These are phyloP conservation scores for Imleria badia DNA, from an alignment of 768 basidiomycete genomes.

Conservation along the genomic window DNA sequence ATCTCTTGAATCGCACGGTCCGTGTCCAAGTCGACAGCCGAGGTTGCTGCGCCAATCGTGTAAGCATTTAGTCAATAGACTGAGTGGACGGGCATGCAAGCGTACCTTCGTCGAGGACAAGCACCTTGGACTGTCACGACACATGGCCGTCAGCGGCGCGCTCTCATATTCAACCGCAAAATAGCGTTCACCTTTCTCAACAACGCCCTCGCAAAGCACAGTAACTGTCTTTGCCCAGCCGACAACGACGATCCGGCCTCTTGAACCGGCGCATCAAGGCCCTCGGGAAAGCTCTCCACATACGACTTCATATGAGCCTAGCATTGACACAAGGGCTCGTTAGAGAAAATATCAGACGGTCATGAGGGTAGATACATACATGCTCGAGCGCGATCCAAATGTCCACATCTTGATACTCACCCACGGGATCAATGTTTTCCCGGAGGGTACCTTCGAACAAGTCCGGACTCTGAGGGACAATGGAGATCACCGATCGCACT, in stretches of 20 bases:
- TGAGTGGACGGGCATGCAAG: too few relatives aligned
- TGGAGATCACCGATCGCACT: constrained; percentile 77
- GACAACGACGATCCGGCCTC: constrained; percentile 84
- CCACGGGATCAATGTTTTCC: constrained; percentile 91
- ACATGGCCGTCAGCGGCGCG: not conserved
- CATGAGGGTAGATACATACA: constrained; percentile 27
- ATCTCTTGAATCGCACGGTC: constrained; percentile 88
- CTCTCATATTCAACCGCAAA: not conserved
- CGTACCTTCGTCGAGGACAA: constrained; percentile 90
- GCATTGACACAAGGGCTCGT: not conserved
- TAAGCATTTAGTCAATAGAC: too few relatives aligned
- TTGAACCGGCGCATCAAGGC: constrained; percentile 68
- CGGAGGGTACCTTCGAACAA: constrained; percentile 73
- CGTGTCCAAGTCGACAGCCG: constrained; percentile 88
- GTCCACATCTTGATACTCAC: constrained; percentile 68
- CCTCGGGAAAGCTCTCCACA: constrained; percentile 61
- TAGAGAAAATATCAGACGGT: not conserved
- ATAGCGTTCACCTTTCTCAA: constrained; percentile 57
- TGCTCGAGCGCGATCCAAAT: constrained; percentile 89
- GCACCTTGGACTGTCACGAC: constrained; percentile 69
- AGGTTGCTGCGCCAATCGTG: too few relatives aligned
- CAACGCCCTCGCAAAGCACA: constrained; percentile 87
- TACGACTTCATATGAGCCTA: constrained; percentile 72
- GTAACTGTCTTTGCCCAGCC: constrained; percentile 80
- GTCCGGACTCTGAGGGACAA: constrained; percentile 81